A percentile compares a stretch with the other conserved stretches of the same genome.
Evolutionary conservation across 2,329 filamentous ascomycete genomes (phyloP).

Genomic region (Ophiocordyceps camponoti-rufipedis): DNA sequence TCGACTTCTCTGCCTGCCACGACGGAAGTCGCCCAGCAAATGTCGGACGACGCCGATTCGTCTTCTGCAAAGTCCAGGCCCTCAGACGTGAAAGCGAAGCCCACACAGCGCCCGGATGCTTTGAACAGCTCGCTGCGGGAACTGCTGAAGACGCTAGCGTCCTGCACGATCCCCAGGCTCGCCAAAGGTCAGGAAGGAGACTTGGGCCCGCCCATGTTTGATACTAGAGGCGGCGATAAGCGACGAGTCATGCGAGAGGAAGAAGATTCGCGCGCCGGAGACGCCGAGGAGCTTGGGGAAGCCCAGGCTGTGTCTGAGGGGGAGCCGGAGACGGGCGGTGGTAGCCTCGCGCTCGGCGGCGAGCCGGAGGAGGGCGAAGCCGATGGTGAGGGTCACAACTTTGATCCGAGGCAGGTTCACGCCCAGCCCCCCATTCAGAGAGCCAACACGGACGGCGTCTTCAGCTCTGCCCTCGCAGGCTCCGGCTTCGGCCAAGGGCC

Average conservation of each 20-base stretch:
- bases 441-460: slow-evolving; percentile 31
- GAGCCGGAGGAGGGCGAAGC: slow-evolving; percentile 71
- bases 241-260: slow-evolving; percentile 62
- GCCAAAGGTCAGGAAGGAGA: slow-evolving; percentile 6
- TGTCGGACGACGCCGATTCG: slow-evolving; percentile 14
- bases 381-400: slow-evolving; percentile 28
- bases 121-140: slow-evolving; percentile 13
- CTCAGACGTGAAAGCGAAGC: slow-evolving; percentile 2
- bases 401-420: slow-evolving; percentile 42
- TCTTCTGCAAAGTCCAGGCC: slow-evolving; percentile 5
- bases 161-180: slow-evolving; percentile 14
- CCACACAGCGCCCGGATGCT: not conserved
- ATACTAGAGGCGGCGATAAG: slow-evolving; percentile 64
- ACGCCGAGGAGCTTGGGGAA: slow-evolving; percentile 29
- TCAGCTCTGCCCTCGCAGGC: slow-evolving; percentile 29
- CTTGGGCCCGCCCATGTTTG: slow-evolving; percentile 54
- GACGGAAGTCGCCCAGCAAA: slow-evolving; percentile 28
- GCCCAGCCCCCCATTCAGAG: slow-evolving; percentile 67
- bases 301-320: slow-evolving; percentile 42
- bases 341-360: slow-evolving; percentile 74
- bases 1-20: slow-evolving; percentile 37
- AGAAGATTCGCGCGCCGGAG: slow-evolving; percentile 34
- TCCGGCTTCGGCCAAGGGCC: slow-evolving; percentile 29
- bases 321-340: slow-evolving; percentile 58
- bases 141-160: slow-evolving; percentile 18